phyloP scores from a whole-genome alignment of 164 flowering plant genomes.

The Piper longum region DNA sequence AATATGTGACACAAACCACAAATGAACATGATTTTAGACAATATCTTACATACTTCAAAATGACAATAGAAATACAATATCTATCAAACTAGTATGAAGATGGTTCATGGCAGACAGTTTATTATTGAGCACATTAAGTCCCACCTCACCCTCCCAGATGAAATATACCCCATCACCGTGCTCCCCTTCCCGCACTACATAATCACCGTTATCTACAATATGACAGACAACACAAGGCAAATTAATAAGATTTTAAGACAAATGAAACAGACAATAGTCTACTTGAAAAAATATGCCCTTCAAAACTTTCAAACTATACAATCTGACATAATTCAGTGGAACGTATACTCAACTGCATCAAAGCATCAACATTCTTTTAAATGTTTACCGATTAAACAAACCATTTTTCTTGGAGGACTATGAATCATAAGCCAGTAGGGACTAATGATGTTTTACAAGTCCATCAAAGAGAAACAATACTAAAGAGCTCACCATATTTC shows the following conservation, averaged over 20 bases:
- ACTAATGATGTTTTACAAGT: too few species aligned
- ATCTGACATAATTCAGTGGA: background rate
- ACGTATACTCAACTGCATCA: background rate
- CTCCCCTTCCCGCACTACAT: background rate
- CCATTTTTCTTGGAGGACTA: background rate
- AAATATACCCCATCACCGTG: slow-evolving; percentile 1
- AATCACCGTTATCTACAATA: background rate
- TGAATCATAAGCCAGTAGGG: background rate
- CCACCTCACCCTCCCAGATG: slow-evolving; percentile 1
- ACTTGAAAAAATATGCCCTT: background rate
- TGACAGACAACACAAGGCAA: background rate
- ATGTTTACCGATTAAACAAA: background rate
- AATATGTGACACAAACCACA: too few species aligned
- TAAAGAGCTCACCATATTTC: too few species aligned
- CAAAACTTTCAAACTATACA: background rate
- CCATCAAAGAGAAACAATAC: too few species aligned
- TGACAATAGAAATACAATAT: too few species aligned
- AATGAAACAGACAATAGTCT: too few species aligned
- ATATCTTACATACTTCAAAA: too few species aligned
- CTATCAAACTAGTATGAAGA: too few species aligned
- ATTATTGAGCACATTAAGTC: background rate
- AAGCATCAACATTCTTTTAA: background rate
- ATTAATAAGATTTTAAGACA: too few species aligned
- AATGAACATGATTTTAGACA: background rate
- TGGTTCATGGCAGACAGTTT: too few species aligned